These are phyloP conservation scores for Casuarina cunninghamiana DNA, from an alignment of 306 rosid genomes.

Conservation along the genomic window DNA sequence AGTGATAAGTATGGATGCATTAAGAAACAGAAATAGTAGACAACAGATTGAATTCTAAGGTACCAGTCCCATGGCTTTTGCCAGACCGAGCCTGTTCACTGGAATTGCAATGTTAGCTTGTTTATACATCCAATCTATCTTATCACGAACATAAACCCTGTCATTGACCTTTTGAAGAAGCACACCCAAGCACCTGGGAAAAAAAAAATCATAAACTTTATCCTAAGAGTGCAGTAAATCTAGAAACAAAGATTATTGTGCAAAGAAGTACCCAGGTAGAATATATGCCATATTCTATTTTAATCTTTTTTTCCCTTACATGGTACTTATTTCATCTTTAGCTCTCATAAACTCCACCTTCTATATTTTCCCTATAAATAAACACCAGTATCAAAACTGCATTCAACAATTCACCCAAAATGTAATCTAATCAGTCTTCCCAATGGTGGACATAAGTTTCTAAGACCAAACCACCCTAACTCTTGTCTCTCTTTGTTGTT, in stretches of 20 bases:
- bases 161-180: constrained; percentile 90
- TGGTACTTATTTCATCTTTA: too few species aligned
- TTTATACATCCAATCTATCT: constrained; percentile 88
- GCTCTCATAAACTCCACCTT: too few species aligned
- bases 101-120: constrained; percentile 78
- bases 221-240: background rate
- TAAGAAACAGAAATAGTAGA: constrained; percentile 29
- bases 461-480: too few species aligned
- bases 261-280: background rate
- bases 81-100: constrained; percentile 89
- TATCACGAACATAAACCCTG: constrained; percentile 73
- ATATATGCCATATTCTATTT: too few species aligned
- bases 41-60: constrained; percentile 17
- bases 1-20: constrained; percentile 24
- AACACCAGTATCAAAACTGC: too few species aligned
- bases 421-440: too few species aligned
- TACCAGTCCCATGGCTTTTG: constrained; percentile 99
- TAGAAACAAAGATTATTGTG: background rate
- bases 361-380: too few species aligned
- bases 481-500: too few species aligned
- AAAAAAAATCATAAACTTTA: constrained; percentile 11
- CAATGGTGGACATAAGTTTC: too few species aligned
- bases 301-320: too few species aligned
- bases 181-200: constrained; percentile 84
- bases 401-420: too few species aligned